phyloP scores from a whole-genome alignment of 176 grass and related monocot genomes.

The Saccharum officinarum region DNA sequence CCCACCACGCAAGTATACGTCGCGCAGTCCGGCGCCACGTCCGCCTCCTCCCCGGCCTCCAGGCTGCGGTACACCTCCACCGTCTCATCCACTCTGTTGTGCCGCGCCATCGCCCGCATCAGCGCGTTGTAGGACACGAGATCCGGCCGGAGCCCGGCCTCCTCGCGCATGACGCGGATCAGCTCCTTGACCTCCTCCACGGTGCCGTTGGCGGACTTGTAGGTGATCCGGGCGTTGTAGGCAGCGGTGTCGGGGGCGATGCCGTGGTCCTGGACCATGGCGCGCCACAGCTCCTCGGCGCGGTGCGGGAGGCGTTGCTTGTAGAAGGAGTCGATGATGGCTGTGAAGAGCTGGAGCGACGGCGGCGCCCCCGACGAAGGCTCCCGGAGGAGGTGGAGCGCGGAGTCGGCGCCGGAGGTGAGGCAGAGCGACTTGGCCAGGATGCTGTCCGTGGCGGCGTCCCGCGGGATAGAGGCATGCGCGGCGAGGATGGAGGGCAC shows the following conservation, averaged over 20 bases:
- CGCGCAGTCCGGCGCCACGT: slow-evolving; percentile 24
- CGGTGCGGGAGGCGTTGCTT: slow-evolving; percentile 52
- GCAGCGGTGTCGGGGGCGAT: slow-evolving; percentile 35
- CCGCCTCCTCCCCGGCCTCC: slow-evolving; percentile 8
- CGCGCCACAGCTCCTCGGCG: slow-evolving; percentile 52
- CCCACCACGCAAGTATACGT: slow-evolving; percentile 32
- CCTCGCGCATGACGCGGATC: slow-evolving; percentile 48
- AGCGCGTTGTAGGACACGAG: slow-evolving; percentile 34
- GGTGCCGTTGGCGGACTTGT: slow-evolving; percentile 41
- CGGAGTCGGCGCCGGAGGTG: slow-evolving; percentile 35
- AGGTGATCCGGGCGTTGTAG: slow-evolving; percentile 46
- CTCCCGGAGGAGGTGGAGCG: slow-evolving; percentile 46
- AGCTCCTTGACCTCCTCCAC: slow-evolving; percentile 56
- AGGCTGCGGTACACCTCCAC: slow-evolving; percentile 37
- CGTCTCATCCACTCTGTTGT: slow-evolving; percentile 33
- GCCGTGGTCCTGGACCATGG: slow-evolving; percentile 43
- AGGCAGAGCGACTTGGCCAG: slow-evolving; percentile 55
- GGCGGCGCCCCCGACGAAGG: slow-evolving; percentile 19
- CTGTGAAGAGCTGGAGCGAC: slow-evolving; percentile 40
- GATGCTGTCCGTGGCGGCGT: slow-evolving; percentile 42
- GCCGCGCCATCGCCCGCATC: slow-evolving; percentile 34
- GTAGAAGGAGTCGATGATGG: slow-evolving; percentile 57
- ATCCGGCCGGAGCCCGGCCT: slow-evolving; percentile 33
- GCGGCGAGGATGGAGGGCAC: slow-evolving; percentile 32
- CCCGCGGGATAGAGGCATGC: slow-evolving; percentile 28